Evolutionary conservation across 805 yeast species (phyloP).

Genomic region (Candida golubevii): DNA sequence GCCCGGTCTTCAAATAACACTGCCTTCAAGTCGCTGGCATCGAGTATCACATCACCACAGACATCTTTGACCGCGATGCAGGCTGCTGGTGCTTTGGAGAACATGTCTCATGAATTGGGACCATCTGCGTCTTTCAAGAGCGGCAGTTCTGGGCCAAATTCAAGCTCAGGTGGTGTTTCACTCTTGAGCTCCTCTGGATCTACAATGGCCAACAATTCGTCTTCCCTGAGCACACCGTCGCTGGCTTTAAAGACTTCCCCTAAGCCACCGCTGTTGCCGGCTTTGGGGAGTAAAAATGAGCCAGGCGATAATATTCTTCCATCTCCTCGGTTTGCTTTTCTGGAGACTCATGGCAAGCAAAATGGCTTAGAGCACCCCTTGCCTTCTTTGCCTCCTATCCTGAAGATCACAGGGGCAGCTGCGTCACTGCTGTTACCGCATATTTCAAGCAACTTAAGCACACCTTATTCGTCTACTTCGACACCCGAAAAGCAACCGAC

Average conservation of each 20-base stretch:
- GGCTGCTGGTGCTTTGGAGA: conserved; percentile 44
- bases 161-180: conserved; percentile 25
- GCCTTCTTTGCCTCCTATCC: conserved; percentile 19
- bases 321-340: conserved; percentile 48
- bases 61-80: conserved; percentile 24
- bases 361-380: conserved; percentile 10
- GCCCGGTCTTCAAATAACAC: conserved; percentile 24
- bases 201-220: neutral
- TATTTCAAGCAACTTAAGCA: conserved; percentile 10
- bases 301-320: conserved; percentile 18
- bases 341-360: conserved; percentile 20
- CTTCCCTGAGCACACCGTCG: conserved; percentile 33
- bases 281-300: conserved; percentile 20
- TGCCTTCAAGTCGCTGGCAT: conserved; percentile 6
- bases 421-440: conserved; percentile 23
- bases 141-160: conserved; percentile 2
- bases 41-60: conserved; percentile 8
- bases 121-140: conserved; percentile 40
- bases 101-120: conserved; percentile 41
- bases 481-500: conserved; percentile 7
- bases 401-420: conserved; percentile 16
- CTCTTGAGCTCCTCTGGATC: conserved; percentile 24
- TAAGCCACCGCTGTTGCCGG: conserved; percentile 30
- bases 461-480: conserved; percentile 5
- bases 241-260: conserved; percentile 29